A percentile compares a stretch with the other conserved stretches of the same genome.
Conservation (phyloP, 495 filamentous ascomycete genomes). For the Hyaloscypha bicolor region DNA sequence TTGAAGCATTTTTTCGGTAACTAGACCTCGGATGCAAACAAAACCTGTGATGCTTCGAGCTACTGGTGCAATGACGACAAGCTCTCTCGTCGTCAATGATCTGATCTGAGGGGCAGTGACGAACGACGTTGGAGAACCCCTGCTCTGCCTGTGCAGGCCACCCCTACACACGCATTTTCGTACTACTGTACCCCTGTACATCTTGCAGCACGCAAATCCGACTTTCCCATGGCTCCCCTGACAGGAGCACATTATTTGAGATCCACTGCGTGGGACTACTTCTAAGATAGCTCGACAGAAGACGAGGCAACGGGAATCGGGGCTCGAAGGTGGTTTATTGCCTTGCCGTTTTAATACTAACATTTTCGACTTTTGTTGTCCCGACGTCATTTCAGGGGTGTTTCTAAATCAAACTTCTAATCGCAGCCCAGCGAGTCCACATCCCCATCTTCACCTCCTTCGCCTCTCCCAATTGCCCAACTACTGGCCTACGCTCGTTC, state of each 20-base stretch:
- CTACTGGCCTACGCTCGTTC: too few relatives aligned
- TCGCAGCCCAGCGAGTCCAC: neutral
- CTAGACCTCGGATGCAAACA: neutral
- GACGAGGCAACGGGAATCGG: neutral
- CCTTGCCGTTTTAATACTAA: neutral
- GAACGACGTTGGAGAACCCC: neutral
- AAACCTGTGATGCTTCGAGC: neutral
- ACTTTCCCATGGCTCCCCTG: neutral
- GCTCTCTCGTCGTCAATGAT: neutral
- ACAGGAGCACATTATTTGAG: neutral
- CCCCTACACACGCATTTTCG: neutral
- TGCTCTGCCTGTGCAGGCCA: neutral
- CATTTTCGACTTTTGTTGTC: neutral
- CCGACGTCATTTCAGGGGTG: constrained; percentile 5
- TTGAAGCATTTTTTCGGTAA: neutral
- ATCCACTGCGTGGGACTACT: neutral
- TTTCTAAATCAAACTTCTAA: neutral
- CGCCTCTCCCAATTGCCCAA: too few relatives aligned
- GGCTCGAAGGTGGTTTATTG: neutral
- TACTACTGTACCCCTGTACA: neutral
- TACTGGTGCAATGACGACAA: neutral
- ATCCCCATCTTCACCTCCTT: too few relatives aligned
- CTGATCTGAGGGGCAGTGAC: neutral
- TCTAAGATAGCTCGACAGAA: neutral
- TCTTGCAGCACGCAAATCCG: neutral